phyloP scores from a whole-genome alignment of 1,139 yeast genomes.

The Saccharomyces hybrid region DNA sequence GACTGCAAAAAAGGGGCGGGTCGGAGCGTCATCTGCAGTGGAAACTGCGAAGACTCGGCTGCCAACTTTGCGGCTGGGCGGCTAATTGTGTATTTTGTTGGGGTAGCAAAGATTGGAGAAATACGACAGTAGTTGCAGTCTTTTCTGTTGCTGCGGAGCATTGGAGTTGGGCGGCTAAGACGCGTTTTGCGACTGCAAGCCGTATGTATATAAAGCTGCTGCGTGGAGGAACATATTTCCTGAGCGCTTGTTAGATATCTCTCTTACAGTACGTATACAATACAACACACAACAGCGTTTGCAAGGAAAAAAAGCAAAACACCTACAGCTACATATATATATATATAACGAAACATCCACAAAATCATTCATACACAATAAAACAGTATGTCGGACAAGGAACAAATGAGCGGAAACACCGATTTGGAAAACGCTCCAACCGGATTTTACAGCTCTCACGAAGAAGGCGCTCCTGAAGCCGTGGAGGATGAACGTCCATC shows the following conservation, averaged over 20 bases:
- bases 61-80: background rate
- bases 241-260: background rate
- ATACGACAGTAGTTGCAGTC: background rate
- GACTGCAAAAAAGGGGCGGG: background rate
- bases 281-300: background rate
- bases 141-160: background rate
- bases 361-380: background rate
- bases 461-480: conserved; percentile 1
- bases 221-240: background rate
- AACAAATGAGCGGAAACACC: conserved; percentile 8
- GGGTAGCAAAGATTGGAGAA: background rate
- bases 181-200: background rate
- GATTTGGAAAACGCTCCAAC: conserved; percentile 10
- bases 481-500: conserved; percentile 4
- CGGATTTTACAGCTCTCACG: conserved; percentile 1
- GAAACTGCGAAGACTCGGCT: background rate
- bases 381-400: conserved; percentile 14
- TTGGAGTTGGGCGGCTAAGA: background rate
- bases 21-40: background rate
- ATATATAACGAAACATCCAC: conserved; percentile 1
- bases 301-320: background rate
- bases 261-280: background rate
- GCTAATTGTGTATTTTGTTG: background rate
- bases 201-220: background rate
- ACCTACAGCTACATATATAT: conserved; percentile 1